Percentiles rank a stretch among this genome's conserved stretches.
Evolutionary conservation across 2,329 filamentous ascomycete species (phyloP).

Genomic region (Aspergillus thermomutatus): DNA sequence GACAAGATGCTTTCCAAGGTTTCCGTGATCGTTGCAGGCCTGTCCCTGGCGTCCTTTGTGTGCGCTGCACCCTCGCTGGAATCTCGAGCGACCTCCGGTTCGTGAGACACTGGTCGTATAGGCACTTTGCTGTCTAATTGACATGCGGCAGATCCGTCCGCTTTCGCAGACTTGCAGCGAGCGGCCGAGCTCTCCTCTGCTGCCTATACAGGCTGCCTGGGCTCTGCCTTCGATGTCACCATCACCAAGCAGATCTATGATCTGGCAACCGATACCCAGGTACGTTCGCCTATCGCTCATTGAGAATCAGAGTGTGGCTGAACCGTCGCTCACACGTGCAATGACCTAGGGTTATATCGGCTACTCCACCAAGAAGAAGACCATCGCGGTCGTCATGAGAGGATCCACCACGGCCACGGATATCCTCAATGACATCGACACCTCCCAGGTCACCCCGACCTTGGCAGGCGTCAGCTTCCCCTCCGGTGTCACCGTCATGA

Average conservation of each 20-base stretch:
- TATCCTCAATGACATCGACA: conserved; percentile 27
- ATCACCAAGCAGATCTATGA: conserved; percentile 27
- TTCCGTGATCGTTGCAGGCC: not conserved
- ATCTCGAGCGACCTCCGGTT: not conserved
- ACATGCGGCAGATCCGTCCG: conserved; percentile 11
- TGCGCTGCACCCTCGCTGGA: not conserved
- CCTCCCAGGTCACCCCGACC: conserved; percentile 18
- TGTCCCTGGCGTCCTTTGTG: not conserved
- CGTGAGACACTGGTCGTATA: not conserved
- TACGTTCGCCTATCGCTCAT: not conserved
- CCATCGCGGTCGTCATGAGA: conserved; percentile 28
- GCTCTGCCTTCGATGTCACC: conserved; percentile 27
- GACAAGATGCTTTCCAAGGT: not conserved
- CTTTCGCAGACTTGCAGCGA: conserved; percentile 20
- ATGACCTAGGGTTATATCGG: conserved; percentile 24
- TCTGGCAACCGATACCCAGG: conserved; percentile 23
- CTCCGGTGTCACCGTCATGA: conserved; percentile 25
- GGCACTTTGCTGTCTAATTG: not conserved
- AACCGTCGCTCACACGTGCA: not conserved
- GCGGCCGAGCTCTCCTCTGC: conserved; percentile 30
- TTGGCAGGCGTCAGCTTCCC: conserved; percentile 29
- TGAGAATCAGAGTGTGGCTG: not conserved
- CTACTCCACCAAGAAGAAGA: conserved; percentile 22
- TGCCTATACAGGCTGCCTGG: conserved; percentile 25
- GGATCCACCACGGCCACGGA: conserved; percentile 25